These are phyloP conservation scores for Zychaea mexicana DNA, from an alignment of 371 early-diverging fungal genomes.

Conservation along the genomic window DNA sequence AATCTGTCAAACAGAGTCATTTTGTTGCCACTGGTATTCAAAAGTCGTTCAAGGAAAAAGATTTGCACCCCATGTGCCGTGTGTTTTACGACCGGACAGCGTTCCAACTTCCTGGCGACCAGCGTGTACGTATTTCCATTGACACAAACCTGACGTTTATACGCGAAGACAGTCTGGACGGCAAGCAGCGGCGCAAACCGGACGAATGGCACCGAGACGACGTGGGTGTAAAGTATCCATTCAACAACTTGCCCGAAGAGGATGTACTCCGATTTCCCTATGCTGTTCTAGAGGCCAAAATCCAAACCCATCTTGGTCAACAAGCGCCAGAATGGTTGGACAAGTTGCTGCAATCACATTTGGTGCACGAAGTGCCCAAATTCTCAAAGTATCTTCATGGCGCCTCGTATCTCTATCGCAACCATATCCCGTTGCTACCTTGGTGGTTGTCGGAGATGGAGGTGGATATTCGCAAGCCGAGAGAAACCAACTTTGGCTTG, in stretches of 20 bases:
- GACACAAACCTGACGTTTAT: slow-evolving; percentile 98
- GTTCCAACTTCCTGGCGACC: slow-evolving; percentile 97
- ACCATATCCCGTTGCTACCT: slow-evolving; percentile 89
- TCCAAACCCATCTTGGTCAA: slow-evolving; percentile 85
- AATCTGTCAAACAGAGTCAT: slow-evolving; percentile 73
- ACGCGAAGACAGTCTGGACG: slow-evolving; percentile 89
- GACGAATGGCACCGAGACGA: slow-evolving; percentile 93
- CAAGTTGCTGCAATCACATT: slow-evolving; percentile 82
- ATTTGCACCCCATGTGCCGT: slow-evolving; percentile 78
- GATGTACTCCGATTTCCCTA: slow-evolving; percentile 95
- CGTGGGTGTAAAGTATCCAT: slow-evolving; percentile 88
- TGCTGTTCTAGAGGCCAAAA: slow-evolving; percentile 97
- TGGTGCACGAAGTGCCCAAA: slow-evolving; percentile 97
- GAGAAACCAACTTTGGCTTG: slow-evolving; percentile 55
- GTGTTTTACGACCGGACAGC: slow-evolving; percentile 98
- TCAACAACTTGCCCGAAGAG: slow-evolving; percentile 72
- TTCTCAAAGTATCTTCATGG: slow-evolving; percentile 99
- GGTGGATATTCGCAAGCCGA: slow-evolving; percentile 82
- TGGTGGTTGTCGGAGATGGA: slow-evolving; percentile 98
- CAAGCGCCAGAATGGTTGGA: slow-evolving; percentile 92
- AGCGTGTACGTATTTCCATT: slow-evolving; percentile 91
- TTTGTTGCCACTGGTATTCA: slow-evolving; percentile 84
- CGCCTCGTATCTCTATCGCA: slow-evolving; percentile 85
- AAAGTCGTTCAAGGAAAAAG: slow-evolving; percentile 70
- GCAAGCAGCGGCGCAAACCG: slow-evolving; percentile 58